Base-by-base conservation (phyloP, 768 basidiomycete species). In the Cystofilobasidium ferigula region DNA sequence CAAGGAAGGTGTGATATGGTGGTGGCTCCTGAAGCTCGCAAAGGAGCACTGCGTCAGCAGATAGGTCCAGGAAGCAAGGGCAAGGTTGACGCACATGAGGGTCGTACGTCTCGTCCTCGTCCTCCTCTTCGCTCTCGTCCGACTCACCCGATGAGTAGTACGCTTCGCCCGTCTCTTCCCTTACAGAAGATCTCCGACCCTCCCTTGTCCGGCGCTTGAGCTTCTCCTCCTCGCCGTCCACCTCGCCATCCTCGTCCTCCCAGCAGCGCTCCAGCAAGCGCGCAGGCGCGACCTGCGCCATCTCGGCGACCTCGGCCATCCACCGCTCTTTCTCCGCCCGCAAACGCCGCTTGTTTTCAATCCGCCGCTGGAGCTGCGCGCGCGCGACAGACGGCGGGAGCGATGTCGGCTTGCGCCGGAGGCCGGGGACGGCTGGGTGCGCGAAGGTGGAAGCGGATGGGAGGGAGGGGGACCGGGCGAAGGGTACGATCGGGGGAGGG, bases 1-100 rank as follows among this genome's bases (percentile, higher is more conserved):
- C 94, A 56, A 99, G 87, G 88, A 97, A 92, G 53, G 87, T 84
- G 24, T 86, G 82, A 72, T 86, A 90, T 73, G 88, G 86, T 71
- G 81, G 76, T 24, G 81, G 64, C 6, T 58, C 48, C 64, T 67
- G 38, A 1, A 38, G 14, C 1, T 18, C 8, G 56, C n/a, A 26
- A 36, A 34, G 8, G n/a, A 38, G 32, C 28, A 48, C 35, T 59
- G 57, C 51, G 13, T 14, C 22, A 48, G 48, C 13, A n/a, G 14
- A 30, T 28, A 18, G 35, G 18, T 13, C 13, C 10, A 30, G 16
- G 5, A n/a, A 26, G 48, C 14, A 20, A 24, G 28, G 5, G 10
- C 35, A 20, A 42, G 16, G 6, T 2, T n/a, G n/a, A 56, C 64
- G 38, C 51, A 60, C 64, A 32, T 59, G 22, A 0, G 43, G 43